Evolutionary conservation across 768 basidiomycete species (phyloP).

Genomic region (Hortiboletus flavorubellus): DNA sequence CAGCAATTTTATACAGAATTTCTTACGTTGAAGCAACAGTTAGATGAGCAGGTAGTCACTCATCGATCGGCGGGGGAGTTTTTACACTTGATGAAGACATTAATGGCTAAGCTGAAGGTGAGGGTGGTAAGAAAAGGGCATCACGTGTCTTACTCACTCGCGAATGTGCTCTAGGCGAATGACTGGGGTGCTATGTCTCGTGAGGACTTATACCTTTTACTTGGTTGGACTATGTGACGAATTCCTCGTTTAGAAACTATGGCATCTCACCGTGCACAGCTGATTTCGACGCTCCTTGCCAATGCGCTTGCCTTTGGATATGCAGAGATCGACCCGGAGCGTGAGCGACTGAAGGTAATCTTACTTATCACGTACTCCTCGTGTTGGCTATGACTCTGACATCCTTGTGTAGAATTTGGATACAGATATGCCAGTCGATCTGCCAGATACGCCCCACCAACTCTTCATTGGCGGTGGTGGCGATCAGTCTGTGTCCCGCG

Average conservation of each 20-base stretch:
- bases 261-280: constrained; percentile 45
- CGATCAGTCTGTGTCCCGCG: constrained; percentile 20
- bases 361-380: not conserved
- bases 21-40: constrained; percentile 39
- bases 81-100: constrained; percentile 52
- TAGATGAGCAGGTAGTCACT: constrained; percentile 48
- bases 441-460: constrained; percentile 34
- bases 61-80: constrained; percentile 54
- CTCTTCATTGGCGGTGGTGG: constrained; percentile 32
- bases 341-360: constrained; percentile 49
- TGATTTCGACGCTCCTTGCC: constrained; percentile 40
- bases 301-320: constrained; percentile 48
- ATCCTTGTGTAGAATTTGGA: constrained; percentile 46
- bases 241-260: constrained; percentile 39
- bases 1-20: constrained; percentile 59
- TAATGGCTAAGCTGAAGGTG: constrained; percentile 72
- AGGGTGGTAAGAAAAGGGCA: not conserved
- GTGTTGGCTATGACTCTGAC: not conserved
- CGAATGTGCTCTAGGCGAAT: constrained; percentile 40
- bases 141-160: not conserved
- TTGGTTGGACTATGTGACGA: not conserved
- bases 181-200: constrained; percentile 66
- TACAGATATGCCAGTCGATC: constrained; percentile 40
- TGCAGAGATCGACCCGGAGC: constrained; percentile 42
- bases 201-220: constrained; percentile 25